Evolutionary conservation across 495 filamentous ascomycete species (phyloP).

Genomic region (Tetracladium marchalianum): DNA sequence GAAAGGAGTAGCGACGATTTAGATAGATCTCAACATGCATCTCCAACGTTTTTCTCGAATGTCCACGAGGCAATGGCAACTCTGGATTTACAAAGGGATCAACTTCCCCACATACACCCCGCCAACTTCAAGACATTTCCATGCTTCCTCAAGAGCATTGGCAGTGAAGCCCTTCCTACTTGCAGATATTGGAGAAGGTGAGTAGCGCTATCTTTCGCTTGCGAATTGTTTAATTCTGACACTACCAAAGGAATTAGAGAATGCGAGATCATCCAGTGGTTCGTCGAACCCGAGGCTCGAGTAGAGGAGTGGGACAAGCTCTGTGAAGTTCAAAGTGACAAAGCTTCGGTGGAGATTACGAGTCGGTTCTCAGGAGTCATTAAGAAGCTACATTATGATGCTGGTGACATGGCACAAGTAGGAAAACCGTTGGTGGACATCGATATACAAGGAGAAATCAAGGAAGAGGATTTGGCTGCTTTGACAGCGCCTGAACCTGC

Average conservation of each 20-base stretch:
- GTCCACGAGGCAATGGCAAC: constrained; percentile 30
- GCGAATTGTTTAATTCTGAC: constrained; percentile 3
- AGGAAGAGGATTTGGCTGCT: constrained; percentile 34
- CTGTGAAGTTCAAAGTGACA: constrained; percentile 97
- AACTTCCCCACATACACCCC: constrained; percentile 23
- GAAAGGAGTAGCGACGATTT: constrained; percentile 3
- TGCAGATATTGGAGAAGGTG: constrained; percentile 96
- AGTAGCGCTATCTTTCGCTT: constrained; percentile 8
- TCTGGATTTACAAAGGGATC: constrained; percentile 20
- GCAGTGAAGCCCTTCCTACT: constrained; percentile 79
- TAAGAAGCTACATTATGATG: constrained; percentile 90
- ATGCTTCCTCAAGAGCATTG: constrained; percentile 43
- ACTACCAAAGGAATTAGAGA: constrained; percentile 73
- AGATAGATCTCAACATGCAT: constrained; percentile 30
- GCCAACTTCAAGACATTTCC: constrained; percentile 37
- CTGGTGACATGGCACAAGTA: constrained; percentile 91
- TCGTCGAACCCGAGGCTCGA: constrained; percentile 88
- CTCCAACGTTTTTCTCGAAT: constrained; percentile 32
- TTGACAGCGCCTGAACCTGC: constrained; percentile 13
- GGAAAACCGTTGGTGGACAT: constrained; percentile 79
- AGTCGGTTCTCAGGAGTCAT: constrained; percentile 91
- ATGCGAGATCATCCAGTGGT: constrained; percentile 99
- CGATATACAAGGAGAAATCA: constrained; percentile 49
- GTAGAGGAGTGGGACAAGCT: constrained; percentile 97
- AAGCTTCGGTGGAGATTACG: constrained; percentile 97